phyloP scores from a whole-genome alignment of 257 asterid species.

The Solanum dulcamara region DNA sequence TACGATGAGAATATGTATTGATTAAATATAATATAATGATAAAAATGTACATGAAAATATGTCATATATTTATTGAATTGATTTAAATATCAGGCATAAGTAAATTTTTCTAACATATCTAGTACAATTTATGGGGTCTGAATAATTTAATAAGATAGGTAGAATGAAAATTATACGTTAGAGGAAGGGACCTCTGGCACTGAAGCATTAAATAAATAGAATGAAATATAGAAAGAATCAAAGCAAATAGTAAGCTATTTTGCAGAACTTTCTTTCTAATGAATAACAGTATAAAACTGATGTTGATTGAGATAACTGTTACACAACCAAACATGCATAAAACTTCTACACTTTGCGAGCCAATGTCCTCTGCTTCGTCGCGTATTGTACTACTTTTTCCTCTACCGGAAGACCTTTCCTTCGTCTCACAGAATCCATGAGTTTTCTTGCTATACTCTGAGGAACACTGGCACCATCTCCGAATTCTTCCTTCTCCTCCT shows the following conservation, averaged over 20 bases:
- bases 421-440: conserved; percentile 68
- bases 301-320: not conserved
- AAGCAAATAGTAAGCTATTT: not conserved
- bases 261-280: not conserved
- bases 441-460: conserved; percentile 64
- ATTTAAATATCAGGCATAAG: too few species aligned
- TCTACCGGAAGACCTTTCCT: conserved; percentile 71
- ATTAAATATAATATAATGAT: too few species aligned
- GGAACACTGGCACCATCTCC: conserved; percentile 71
- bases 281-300: not conserved
- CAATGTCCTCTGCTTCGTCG: conserved; percentile 80
- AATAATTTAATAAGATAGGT: too few species aligned
- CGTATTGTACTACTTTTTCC: conserved; percentile 74
- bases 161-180: too few species aligned
- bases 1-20: too few species aligned
- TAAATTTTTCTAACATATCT: too few species aligned
- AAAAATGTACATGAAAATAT: too few species aligned
- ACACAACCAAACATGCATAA: not conserved
- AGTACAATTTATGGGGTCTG: too few species aligned
- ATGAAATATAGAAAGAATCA: not conserved
- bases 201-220: too few species aligned
- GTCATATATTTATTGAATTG: too few species aligned
- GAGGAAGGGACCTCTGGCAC: too few species aligned
- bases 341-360: conserved; percentile 72
- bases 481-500: conserved; percentile 76